Evolutionary conservation across 805 yeast genomes (phyloP), one percentile per base, ranked within the genome.

Genomic region (Lipomyces chichibuensis): DNA sequence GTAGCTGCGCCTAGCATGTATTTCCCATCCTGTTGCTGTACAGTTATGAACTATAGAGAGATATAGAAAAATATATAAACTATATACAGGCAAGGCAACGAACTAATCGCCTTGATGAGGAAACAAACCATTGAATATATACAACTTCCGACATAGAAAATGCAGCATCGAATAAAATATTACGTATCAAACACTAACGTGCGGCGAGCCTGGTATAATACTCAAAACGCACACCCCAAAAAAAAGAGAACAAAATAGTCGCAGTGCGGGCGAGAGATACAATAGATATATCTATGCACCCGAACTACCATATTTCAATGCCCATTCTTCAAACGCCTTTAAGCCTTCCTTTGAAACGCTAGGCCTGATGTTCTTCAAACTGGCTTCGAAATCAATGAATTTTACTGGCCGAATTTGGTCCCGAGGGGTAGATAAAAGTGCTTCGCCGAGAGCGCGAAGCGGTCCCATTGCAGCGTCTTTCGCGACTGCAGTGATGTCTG

Each of bases 381-480:
- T 90, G 56, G 81, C 85, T 65, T 83, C 81, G 75, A 95, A 94
- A 77, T 94, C 99, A 8, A 80, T 80, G 60, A 92, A 78, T 27
- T 83, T 81, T 61, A 95, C 85, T 0, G 97, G 88, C 63, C 98
- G 81, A 64, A 94, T 92, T 66, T 86, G 87, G 63, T 89, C 91
- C 46, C 91, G 87, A 1, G 91, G 82, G 0, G 87, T 84, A 54
- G 82, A 79, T 70, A 94, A 81, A 64, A 94, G 83, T 57, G 88
- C 87, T 66, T 94, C 98, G 1, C 98, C 98, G 29, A 94, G 80
- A 53, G 92, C 89, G 70, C 99, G 83, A 49, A 95, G 80, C 1
- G 99, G 98, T 0, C 97, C 97, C 98, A 94, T 93, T 0, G 99
- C 98, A 2, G 97, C 96, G 77, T 94, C 98, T 77, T 93, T 95